Percentiles rank a stretch among this genome's conserved stretches.
phyloP scores from a whole-genome alignment of 805 yeast species.

The Candida nanaspora region DNA sequence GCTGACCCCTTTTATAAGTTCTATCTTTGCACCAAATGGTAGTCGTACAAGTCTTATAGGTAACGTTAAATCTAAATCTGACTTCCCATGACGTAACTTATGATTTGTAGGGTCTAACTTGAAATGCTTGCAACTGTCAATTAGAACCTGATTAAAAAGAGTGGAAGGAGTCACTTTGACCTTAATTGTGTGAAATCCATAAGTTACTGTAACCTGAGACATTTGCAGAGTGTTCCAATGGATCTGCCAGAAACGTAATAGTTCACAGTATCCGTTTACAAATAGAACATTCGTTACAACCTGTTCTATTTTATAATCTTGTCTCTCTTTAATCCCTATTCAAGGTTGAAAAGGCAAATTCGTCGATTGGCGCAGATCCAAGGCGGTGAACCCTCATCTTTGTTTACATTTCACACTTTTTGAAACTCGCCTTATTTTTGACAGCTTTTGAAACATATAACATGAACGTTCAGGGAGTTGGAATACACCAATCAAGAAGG shows the following conservation, averaged over 20 bases:
- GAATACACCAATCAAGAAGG: too few relatives aligned
- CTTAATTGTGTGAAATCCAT: slow-evolving; percentile 27
- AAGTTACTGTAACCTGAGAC: slow-evolving; percentile 30
- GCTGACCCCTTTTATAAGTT: slow-evolving; percentile 10
- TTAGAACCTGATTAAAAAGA: slow-evolving; percentile 29
- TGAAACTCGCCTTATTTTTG: too few relatives aligned
- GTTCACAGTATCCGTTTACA: too few relatives aligned
- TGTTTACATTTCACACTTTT: background rate
- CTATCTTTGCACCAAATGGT: slow-evolving; percentile 37
- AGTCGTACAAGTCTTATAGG: slow-evolving; percentile 37
- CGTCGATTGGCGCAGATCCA: background rate
- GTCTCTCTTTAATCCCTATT: too few relatives aligned
- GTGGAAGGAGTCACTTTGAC: slow-evolving; percentile 28
- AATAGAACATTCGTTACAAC: too few relatives aligned
- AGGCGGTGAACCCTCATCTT: background rate
- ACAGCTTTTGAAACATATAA: too few relatives aligned
- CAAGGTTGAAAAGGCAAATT: too few relatives aligned
- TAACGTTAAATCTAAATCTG: slow-evolving; percentile 27
- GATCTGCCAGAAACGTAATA: background rate
- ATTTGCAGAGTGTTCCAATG: slow-evolving; percentile 12
- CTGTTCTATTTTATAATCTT: too few relatives aligned
- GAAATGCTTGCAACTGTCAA: slow-evolving; percentile 29
- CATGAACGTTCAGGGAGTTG: too few relatives aligned
- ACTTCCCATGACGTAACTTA: slow-evolving; percentile 22
- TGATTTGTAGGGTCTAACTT: slow-evolving; percentile 17